phyloP scores from a whole-genome alignment of 129 eudicot genomes.

The Chrysanthemum seticuspe region DNA sequence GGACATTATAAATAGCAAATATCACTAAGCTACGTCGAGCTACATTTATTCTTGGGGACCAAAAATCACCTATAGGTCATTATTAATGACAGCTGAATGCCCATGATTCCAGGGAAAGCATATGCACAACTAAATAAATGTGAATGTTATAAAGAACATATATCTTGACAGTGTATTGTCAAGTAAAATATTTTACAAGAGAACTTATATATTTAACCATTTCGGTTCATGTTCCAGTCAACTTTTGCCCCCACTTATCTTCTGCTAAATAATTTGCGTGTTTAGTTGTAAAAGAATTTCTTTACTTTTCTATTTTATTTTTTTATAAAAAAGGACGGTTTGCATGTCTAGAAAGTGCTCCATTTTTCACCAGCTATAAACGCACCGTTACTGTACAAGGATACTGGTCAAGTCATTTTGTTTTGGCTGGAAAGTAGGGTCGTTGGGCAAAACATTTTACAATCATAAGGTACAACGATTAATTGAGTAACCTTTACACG shows the following conservation, averaged over 20 bases:
- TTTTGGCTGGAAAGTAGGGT: conserved; percentile 1
- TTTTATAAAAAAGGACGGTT: too few species aligned
- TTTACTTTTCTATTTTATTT: background rate
- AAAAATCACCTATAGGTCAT: background rate
- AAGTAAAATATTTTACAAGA: background rate
- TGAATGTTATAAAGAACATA: background rate
- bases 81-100: background rate
- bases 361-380: background rate
- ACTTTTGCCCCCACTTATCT: background rate
- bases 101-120: background rate
- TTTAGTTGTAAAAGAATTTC: background rate
- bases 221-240: background rate
- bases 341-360: too few species aligned
- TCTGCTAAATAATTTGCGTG: background rate
- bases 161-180: background rate
- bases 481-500: background rate
- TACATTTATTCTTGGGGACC: background rate
- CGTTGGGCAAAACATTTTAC: conserved; percentile 10
- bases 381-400: background rate
- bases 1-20: background rate
- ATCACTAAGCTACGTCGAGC: background rate
- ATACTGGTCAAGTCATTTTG: background rate
- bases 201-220: background rate
- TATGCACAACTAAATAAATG: conserved; percentile 8
- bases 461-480: background rate